Evolutionary conservation across 192 early-diverging fungal genomes (phyloP).

Genomic region (Funneliformis geosporum): DNA sequence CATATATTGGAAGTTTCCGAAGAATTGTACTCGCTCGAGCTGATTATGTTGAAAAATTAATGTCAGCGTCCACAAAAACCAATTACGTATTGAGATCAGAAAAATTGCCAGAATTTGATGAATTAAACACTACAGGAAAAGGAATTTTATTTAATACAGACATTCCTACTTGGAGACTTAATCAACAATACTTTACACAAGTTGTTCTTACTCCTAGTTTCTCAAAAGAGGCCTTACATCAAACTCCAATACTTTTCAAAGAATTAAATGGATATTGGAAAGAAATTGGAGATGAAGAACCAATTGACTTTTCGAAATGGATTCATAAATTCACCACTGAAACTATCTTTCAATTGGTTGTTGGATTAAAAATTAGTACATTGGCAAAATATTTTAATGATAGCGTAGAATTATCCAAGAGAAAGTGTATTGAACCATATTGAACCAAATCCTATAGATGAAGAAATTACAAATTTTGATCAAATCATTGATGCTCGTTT

Average conservation of each 20-base stretch:
- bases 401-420: background rate
- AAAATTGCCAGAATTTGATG: too few relatives aligned
- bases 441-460: background rate
- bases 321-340: background rate
- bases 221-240: background rate
- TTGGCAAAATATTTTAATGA: constrained; percentile 2
- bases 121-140: too few relatives aligned
- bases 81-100: too few relatives aligned
- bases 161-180: background rate
- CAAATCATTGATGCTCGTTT: too few relatives aligned
- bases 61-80: too few relatives aligned
- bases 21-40: background rate
- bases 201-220: background rate
- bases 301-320: background rate
- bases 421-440: too few relatives aligned
- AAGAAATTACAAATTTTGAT: background rate
- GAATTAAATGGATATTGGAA: background rate
- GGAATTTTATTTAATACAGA: too few relatives aligned
- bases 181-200: background rate
- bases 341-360: background rate
- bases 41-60: too few relatives aligned
- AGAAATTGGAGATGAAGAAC: background rate
- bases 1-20: background rate
- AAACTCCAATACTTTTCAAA: background rate
- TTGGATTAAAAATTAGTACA: background rate